phyloP scores from a whole-genome alignment of 2,329 filamentous ascomycete species.

The Talaromyces sp. region DNA sequence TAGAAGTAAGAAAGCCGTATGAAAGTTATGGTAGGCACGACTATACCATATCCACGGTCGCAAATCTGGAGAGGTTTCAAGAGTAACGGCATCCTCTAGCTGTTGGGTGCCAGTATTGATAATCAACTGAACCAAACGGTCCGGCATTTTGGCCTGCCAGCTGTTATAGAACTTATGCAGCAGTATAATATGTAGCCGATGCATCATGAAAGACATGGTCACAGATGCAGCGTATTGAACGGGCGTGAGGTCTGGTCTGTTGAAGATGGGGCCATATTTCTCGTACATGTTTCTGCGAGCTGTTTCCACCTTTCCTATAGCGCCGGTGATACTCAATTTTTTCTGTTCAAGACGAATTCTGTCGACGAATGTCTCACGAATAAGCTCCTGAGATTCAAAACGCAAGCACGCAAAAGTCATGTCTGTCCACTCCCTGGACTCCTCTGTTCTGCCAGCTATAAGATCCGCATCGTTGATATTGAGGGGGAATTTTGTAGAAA shows the following conservation, averaged over 20 bases:
- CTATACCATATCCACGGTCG: conserved; percentile 66
- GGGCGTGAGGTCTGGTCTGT: conserved; percentile 50
- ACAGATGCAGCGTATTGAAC: conserved; percentile 62
- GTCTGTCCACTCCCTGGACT: conserved; percentile 59
- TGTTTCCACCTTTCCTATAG: conserved; percentile 65
- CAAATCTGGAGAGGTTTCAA: conserved; percentile 54
- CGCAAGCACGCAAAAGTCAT: conserved; percentile 66
- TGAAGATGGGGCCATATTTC: conserved; percentile 63
- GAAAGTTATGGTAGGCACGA: conserved; percentile 70
- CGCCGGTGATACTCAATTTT: conserved; percentile 59
- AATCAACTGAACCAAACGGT: conserved; percentile 61
- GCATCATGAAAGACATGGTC: conserved; percentile 62
- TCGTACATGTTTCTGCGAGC: conserved; percentile 63
- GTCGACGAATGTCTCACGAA: conserved; percentile 67
- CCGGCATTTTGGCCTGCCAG: conserved; percentile 32
- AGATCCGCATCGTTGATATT: conserved; percentile 68
- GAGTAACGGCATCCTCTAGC: conserved; percentile 53
- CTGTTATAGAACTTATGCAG: conserved; percentile 64
- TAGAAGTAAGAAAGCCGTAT: conserved; percentile 65
- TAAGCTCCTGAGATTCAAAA: conserved; percentile 71
- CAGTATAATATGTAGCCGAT: conserved; percentile 63
- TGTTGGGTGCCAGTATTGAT: conserved; percentile 57
- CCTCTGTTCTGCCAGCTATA: conserved; percentile 31
- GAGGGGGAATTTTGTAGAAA: conserved; percentile 67
- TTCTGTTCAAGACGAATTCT: conserved; percentile 61